These are phyloP conservation scores for Pyracantha coccinea DNA, from an alignment of 331 rosid genomes.

Conservation along the genomic window DNA sequence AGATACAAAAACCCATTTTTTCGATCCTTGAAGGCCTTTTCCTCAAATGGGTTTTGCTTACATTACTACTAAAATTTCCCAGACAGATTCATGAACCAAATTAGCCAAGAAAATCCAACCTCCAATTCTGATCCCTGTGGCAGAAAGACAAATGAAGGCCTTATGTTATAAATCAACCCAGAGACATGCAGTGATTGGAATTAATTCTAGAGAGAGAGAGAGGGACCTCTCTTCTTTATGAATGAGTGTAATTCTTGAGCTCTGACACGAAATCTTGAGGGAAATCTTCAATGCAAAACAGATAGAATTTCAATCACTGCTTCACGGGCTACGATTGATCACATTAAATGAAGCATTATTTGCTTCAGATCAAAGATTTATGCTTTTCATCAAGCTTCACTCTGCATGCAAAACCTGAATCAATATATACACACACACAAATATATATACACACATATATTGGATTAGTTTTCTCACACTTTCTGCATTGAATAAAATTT, in stretches of 20 bases:
- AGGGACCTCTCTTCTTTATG: background rate
- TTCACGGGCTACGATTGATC: slow-evolving; percentile 43
- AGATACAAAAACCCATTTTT: background rate
- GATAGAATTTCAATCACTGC: slow-evolving; percentile 12
- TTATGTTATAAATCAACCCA: background rate
- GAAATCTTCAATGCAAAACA: slow-evolving; percentile 28
- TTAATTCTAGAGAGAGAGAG: background rate
- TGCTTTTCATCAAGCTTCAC: background rate
- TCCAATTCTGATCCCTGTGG: slow-evolving; percentile 7
- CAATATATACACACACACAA: background rate
- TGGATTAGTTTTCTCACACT: background rate
- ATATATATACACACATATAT: background rate
- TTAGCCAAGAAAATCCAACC: background rate
- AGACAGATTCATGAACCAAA: background rate
- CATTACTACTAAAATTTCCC: background rate
- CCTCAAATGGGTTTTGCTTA: background rate
- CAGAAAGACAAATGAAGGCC: background rate
- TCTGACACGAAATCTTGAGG: slow-evolving; percentile 27
- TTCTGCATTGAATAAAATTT: background rate
- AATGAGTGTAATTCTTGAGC: slow-evolving; percentile 6
- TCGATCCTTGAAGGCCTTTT: background rate
- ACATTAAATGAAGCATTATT: slow-evolving; percentile 35
- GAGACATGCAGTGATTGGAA: background rate
- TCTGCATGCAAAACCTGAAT: slow-evolving; percentile 10
- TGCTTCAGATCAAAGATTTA: slow-evolving; percentile 11